Conservation (phyloP, 345 rosid species). For the Excoecaria agallocha region DNA sequence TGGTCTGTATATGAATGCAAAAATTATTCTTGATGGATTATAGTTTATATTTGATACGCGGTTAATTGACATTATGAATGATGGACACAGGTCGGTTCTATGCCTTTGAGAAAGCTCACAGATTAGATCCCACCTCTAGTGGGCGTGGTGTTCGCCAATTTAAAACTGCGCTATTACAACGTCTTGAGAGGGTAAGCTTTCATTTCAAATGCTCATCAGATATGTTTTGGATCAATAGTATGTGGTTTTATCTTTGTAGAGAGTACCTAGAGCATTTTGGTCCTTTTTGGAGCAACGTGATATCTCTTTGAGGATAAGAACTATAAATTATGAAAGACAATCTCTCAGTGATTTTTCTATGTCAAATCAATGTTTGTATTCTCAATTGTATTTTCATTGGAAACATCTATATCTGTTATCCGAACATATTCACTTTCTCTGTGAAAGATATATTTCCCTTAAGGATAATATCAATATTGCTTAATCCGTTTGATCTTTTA, state of each 20-base stretch:
- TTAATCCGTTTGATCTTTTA: conserved; percentile 3
- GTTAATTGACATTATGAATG: conserved; percentile 1
- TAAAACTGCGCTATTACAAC: conserved; percentile 97
- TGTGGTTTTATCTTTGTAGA: not conserved
- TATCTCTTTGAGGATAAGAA: not conserved
- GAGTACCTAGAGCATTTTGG: too few relatives aligned
- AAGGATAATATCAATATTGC: not conserved
- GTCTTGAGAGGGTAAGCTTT: conserved; percentile 74
- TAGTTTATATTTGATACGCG: not conserved
- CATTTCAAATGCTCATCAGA: not conserved
- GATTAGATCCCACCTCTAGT: conserved; percentile 92
- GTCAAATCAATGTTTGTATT: not conserved
- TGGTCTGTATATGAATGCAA: not conserved
- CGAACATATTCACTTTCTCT: not conserved
- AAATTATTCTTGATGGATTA: not conserved
- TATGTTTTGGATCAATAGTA: not conserved
- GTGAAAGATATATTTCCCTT: not conserved
- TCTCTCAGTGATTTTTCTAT: not conserved
- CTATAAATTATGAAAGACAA: not conserved
- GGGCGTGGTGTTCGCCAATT: conserved; percentile 99
- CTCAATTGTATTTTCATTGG: not conserved
- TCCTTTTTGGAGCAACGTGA: too few relatives aligned
- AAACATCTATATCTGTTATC: not conserved
- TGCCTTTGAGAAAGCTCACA: conserved; percentile 97
- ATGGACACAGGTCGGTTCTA: conserved; percentile 80